These are phyloP conservation scores for Penicillium coprophilum DNA, from an alignment of 495 filamentous ascomycete species.

Conservation along the genomic window DNA sequence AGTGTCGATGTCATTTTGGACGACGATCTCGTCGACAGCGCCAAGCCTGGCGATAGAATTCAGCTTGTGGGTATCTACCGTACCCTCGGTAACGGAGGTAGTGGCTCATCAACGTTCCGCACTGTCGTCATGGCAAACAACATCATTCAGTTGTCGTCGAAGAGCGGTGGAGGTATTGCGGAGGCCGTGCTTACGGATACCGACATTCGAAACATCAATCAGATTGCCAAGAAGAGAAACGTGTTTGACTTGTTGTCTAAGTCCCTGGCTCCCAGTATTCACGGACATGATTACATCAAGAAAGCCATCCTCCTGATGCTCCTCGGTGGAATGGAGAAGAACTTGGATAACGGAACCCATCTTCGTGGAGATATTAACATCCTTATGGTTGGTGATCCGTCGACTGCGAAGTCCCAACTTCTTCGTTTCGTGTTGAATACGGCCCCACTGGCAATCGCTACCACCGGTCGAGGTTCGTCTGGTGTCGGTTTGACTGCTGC, in stretches of 20 bases:
- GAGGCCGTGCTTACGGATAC: conserved; percentile 93
- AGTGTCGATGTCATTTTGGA: conserved; percentile 98
- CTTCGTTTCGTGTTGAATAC: conserved; percentile 98
- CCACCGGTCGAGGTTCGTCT: conserved; percentile 94
- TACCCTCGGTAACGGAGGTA: conserved; percentile 85
- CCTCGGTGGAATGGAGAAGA: conserved; percentile 98
- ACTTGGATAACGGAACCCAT: conserved; percentile 96
- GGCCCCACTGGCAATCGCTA: conserved; percentile 93
- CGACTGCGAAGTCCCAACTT: conserved; percentile 96
- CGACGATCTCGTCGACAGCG: conserved; percentile 91
- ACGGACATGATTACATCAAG: conserved; percentile 97
- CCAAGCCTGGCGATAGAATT: conserved; percentile 94
- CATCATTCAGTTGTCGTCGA: conserved; percentile 90
- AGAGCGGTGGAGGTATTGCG: conserved; percentile 91
- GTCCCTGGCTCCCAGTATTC: conserved; percentile 96
- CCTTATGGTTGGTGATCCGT: conserved; percentile 98
- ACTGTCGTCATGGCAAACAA: conserved; percentile 94
- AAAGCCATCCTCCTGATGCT: conserved; percentile 97
- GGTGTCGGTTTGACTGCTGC: conserved; percentile 98
- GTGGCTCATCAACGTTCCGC: conserved; percentile 86
- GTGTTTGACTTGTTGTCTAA: conserved; percentile 93
- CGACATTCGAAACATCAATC: conserved; percentile 98
- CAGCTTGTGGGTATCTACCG: conserved; percentile 94
- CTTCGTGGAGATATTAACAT: conserved; percentile 99
- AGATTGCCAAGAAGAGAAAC: conserved; percentile 91